These are phyloP conservation scores for Phialophora macrospora DNA, from an alignment of 2,329 filamentous ascomycete species.

Conservation along the genomic window DNA sequence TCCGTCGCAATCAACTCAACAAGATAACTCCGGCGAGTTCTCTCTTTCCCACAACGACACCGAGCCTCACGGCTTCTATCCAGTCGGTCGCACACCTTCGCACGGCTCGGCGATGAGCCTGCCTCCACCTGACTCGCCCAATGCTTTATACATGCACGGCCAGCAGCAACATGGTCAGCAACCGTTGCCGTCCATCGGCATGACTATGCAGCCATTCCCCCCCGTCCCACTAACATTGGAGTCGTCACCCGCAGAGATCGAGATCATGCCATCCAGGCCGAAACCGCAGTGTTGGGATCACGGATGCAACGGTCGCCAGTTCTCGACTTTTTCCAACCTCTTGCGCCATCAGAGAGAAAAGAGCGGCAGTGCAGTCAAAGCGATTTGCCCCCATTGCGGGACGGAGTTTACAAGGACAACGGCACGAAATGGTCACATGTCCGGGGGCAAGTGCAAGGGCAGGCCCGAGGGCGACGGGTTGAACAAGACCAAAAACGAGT, in stretches of 20 bases:
- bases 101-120: conserved; percentile 29
- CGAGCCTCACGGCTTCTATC: conserved; percentile 26
- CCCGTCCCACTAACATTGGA: conserved; percentile 32
- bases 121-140: conserved; percentile 25
- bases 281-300: conserved; percentile 98
- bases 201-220: conserved; percentile 32
- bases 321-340: conserved; percentile 95
- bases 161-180: conserved; percentile 25
- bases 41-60: conserved; percentile 19
- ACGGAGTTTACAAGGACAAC: conserved; percentile 90
- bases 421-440: conserved; percentile 83
- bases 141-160: conserved; percentile 23
- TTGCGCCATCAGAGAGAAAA: conserved; percentile 92
- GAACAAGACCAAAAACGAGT: conserved; percentile 20
- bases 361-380: conserved; percentile 86
- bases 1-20: conserved; percentile 19
- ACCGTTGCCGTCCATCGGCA: conserved; percentile 26
- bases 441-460: conserved; percentile 89
- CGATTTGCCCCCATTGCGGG: conserved; percentile 86
- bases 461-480: conserved; percentile 30
- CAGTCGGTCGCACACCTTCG: conserved; percentile 24
- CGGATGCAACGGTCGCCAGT: conserved; percentile 92
- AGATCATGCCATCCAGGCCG: conserved; percentile 60
- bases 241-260: conserved; percentile 34
- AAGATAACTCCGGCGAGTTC: conserved; percentile 14